Conservation (phyloP, 345 rosid species). For the Salix brachista region DNA sequence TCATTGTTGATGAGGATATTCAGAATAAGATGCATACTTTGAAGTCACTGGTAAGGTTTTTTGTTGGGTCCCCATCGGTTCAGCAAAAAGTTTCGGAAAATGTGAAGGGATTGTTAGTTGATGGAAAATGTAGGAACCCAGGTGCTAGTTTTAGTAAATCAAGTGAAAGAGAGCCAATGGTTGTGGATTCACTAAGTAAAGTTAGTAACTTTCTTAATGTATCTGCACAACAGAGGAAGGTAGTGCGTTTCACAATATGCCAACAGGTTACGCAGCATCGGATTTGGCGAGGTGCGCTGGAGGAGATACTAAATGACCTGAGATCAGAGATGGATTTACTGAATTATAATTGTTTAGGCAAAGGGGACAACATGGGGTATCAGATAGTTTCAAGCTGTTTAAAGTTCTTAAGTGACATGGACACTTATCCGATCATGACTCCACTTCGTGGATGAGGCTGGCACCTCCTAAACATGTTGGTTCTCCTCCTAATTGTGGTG, state of each 20-base stretch:
- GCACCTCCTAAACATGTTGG: conserved; percentile 36
- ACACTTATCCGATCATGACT: conserved; percentile 36
- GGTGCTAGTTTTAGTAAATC: conserved; percentile 33
- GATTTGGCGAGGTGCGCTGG: conserved; percentile 64
- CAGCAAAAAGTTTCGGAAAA: conserved; percentile 42
- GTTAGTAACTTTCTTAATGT: conserved; percentile 51
- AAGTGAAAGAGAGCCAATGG: conserved; percentile 51
- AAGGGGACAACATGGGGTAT: conserved; percentile 46
- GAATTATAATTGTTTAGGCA: conserved; percentile 29
- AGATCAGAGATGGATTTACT: conserved; percentile 51
- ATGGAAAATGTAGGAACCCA: conserved; percentile 9
- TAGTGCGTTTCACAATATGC: conserved; percentile 48
- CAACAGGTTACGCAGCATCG: conserved; percentile 68
- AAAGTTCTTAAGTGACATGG: conserved; percentile 48
- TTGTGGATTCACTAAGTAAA: conserved; percentile 53
- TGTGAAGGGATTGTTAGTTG: conserved; percentile 8
- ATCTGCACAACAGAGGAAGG: conserved; percentile 68
- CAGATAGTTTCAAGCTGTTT: conserved; percentile 66
- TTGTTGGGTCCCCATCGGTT: conserved; percentile 55
- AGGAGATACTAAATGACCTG: conserved; percentile 53
- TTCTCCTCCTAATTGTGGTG: conserved; percentile 29
- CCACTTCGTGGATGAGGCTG: conserved; percentile 69
- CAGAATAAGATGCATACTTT: conserved; percentile 41
- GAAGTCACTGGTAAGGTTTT: conserved; percentile 60
- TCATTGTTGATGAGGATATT: conserved; percentile 39